Percentiles rank a stretch among this genome's conserved stretches.
phyloP scores from a whole-genome alignment of 2,329 filamentous ascomycete genomes.

The Macrophomina pseudophaseolina region DNA sequence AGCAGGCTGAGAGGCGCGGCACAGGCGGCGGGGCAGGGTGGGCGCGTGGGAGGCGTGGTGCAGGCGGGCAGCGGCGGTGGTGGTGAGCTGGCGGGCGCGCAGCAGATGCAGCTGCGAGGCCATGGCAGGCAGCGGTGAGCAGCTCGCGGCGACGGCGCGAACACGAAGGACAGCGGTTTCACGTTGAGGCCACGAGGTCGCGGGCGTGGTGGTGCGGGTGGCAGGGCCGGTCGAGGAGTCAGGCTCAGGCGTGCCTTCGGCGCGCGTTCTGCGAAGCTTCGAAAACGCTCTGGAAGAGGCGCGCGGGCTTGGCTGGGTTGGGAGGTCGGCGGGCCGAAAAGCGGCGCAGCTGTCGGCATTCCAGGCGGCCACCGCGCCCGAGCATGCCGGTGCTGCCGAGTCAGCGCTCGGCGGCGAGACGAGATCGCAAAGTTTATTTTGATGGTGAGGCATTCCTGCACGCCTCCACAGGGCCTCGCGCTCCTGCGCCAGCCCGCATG shows the following conservation, averaged over 20 bases:
- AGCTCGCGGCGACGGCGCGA: constrained; percentile 33
- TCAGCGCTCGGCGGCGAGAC: constrained; percentile 8
- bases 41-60: constrained; percentile 33
- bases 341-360: background rate
- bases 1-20: constrained; percentile 33
- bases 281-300: constrained; percentile 19
- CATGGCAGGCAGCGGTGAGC: constrained; percentile 32
- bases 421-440: constrained; percentile 17
- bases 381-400: background rate
- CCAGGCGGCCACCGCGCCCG: background rate
- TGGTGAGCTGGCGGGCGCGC: constrained; percentile 30
- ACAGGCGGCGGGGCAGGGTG: constrained; percentile 27
- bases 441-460: constrained; percentile 19
- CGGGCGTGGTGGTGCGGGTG: background rate
- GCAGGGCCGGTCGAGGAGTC: background rate
- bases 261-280: constrained; percentile 13
- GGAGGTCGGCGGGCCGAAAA: constrained; percentile 19
- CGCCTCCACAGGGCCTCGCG: background rate
- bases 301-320: background rate
- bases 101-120: constrained; percentile 7
- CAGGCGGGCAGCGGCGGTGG: constrained; percentile 30
- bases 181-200: constrained; percentile 10
- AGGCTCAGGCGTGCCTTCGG: background rate
- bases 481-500: constrained; percentile 5
- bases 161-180: constrained; percentile 24